Evolutionary conservation across 2,329 filamentous ascomycete genomes (phyloP).

Genomic region (Didymellaceae sp.): DNA sequence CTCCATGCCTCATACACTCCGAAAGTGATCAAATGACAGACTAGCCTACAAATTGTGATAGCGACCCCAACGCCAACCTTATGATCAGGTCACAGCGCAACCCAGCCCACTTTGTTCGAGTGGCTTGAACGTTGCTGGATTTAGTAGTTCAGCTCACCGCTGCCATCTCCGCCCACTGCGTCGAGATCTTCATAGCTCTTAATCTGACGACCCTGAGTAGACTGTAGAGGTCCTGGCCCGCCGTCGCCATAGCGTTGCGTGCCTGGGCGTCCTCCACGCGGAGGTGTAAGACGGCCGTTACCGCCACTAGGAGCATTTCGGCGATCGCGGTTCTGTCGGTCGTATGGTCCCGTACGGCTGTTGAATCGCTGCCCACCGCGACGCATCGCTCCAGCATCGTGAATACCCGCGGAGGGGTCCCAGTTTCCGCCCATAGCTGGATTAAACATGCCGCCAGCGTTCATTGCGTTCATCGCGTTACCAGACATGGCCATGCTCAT

Average conservation of each 20-base stretch:
- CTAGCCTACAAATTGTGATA: constrained; percentile 18
- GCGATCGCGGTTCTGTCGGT: constrained; percentile 47
- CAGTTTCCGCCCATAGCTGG: constrained; percentile 57
- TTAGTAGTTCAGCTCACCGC: constrained; percentile 89
- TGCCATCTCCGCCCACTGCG: constrained; percentile 67
- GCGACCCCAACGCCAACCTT: constrained; percentile 25
- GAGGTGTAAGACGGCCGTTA: constrained; percentile 55
- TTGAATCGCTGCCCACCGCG: constrained; percentile 49
- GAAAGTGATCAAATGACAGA: constrained; percentile 17
- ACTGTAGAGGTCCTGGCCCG: constrained; percentile 82
- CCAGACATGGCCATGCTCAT: constrained; percentile 67
- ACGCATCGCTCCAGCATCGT: constrained; percentile 53
- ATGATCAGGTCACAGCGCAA: constrained; percentile 19
- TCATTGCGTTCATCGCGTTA: constrained; percentile 52
- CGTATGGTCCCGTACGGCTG: constrained; percentile 50
- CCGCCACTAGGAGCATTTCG: constrained; percentile 57
- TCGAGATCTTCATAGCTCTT: constrained; percentile 99
- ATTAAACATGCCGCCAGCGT: constrained; percentile 57
- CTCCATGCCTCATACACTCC: constrained; percentile 8
- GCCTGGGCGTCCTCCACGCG: constrained; percentile 54
- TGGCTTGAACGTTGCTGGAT: not conserved
- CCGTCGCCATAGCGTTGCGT: constrained; percentile 77
- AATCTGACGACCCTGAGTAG: constrained; percentile 87
- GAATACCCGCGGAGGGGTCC: constrained; percentile 58
- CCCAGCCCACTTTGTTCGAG: not conserved